phyloP scores from a whole-genome alignment of 208 protist genomes.

The Acanthamoeba divionensis region DNA sequence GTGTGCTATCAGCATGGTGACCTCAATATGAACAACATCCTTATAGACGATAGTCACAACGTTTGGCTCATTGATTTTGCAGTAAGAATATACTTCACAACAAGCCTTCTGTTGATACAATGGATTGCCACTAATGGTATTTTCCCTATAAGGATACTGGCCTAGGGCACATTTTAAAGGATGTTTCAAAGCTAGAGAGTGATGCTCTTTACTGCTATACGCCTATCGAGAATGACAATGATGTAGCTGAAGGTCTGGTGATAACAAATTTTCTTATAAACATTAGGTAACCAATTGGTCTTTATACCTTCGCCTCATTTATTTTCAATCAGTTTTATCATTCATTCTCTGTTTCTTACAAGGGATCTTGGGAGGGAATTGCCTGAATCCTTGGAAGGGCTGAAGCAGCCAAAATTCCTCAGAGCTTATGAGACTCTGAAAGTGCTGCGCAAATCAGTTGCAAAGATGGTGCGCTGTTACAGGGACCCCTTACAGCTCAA shows the following conservation, averaged over 20 bases:
- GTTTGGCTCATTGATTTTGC: slow-evolving; percentile 21
- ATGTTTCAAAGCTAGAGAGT: not conserved
- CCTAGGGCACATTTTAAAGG: not conserved
- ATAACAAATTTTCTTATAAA: not conserved
- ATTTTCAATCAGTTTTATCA: not conserved
- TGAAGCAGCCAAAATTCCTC: not conserved
- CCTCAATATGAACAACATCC: not conserved
- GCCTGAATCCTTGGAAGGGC: not conserved
- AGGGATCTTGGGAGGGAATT: not conserved
- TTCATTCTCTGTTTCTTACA: not conserved
- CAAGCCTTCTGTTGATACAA: not conserved
- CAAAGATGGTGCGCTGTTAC: not conserved
- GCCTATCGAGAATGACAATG: not conserved
- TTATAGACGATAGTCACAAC: slow-evolving; percentile 10
- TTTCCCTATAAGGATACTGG: not conserved
- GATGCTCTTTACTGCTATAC: slow-evolving; percentile 18
- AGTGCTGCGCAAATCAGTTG: not conserved
- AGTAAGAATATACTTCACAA: not conserved
- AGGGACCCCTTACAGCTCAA: not conserved
- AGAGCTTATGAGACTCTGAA: not conserved
- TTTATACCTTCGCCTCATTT: not conserved
- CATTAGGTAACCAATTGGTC: not conserved
- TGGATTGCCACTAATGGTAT: not conserved
- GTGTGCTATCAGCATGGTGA: slow-evolving; percentile 26
- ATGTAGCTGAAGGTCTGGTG: slow-evolving; percentile 1